phyloP scores from a whole-genome alignment of 768 basidiomycete species.

The Boletus tomentosulus region DNA sequence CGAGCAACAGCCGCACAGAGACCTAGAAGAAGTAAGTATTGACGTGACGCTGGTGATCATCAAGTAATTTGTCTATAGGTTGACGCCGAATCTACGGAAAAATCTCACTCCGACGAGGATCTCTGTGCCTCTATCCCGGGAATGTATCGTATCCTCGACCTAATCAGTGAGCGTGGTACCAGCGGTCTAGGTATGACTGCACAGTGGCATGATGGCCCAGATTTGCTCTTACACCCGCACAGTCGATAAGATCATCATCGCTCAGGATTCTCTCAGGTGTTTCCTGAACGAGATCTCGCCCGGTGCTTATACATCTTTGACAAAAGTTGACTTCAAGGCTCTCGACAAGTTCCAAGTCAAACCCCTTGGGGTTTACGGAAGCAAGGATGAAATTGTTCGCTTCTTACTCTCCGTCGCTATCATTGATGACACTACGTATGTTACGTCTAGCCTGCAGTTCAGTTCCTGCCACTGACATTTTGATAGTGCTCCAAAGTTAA shows the following conservation, averaged over 20 bases:
- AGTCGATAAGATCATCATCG: slow-evolving; percentile 65
- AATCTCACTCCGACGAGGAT: slow-evolving; percentile 13
- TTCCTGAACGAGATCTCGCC: slow-evolving; percentile 49
- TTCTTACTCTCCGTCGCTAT: slow-evolving; percentile 39
- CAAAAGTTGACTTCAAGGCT: slow-evolving; percentile 52
- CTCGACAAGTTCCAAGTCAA: slow-evolving; percentile 44
- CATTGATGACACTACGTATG: slow-evolving; percentile 41
- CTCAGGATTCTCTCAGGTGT: slow-evolving; percentile 44
- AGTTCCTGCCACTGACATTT: background rate
- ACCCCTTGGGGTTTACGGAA: slow-evolving; percentile 56
- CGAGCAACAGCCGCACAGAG: slow-evolving; percentile 5
- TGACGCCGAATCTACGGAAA: slow-evolving; percentile 14
- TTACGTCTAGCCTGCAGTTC: background rate
- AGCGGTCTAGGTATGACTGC: slow-evolving; percentile 46
- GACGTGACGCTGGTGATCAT: background rate
- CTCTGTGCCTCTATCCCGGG: slow-evolving; percentile 35
- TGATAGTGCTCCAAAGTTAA: slow-evolving; percentile 12
- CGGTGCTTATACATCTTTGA: slow-evolving; percentile 50
- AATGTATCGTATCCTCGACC: slow-evolving; percentile 50
- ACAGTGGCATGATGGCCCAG: background rate
- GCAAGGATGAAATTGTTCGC: slow-evolving; percentile 44
- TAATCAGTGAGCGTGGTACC: slow-evolving; percentile 47
- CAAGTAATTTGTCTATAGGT: slow-evolving; percentile 4
- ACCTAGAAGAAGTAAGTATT: slow-evolving; percentile 15
- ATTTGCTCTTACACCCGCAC: slow-evolving; percentile 1